Conservation (phyloP, 2,329 filamentous ascomycete genomes). For the Passalora sequoiae region DNA sequence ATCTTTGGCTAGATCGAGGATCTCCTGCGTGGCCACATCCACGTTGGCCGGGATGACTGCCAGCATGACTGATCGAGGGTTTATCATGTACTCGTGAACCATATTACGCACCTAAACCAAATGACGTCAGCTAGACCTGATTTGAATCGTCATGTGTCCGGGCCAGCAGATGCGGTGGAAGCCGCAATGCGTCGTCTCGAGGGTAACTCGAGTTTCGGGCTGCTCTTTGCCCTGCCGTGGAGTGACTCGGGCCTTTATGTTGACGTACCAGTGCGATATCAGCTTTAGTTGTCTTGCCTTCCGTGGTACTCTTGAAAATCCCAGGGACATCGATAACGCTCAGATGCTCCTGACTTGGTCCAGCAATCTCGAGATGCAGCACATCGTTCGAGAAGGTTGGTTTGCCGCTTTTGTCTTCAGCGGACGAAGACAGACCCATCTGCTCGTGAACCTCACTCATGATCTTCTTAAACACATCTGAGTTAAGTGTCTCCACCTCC, state of each 20-base stretch:
- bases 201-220: no score
- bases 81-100: slow-evolving; percentile 39
- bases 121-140: no score
- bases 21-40: slow-evolving; percentile 45
- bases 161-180: no score
- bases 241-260: no score
- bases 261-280: slow-evolving; percentile 39
- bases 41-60: slow-evolving; percentile 42
- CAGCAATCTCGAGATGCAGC: slow-evolving; percentile 28
- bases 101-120: slow-evolving; percentile 39
- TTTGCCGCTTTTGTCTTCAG: slow-evolving; percentile 4
- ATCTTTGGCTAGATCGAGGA: slow-evolving; percentile 39
- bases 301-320: slow-evolving; percentile 33
- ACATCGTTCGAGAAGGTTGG: slow-evolving; percentile 30
- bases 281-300: slow-evolving; percentile 33
- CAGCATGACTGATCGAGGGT: slow-evolving; percentile 40
- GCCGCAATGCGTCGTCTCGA: no score
- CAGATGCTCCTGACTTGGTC: slow-evolving; percentile 27
- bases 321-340: slow-evolving; percentile 32
- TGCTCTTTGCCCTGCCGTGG: no score
- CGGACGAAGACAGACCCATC: slow-evolving; percentile 15
- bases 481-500: slow-evolving; percentile 14
- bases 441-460: slow-evolving; percentile 11
- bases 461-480: slow-evolving; percentile 19
- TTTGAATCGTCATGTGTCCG: no score